Conservation (phyloP, 2,329 filamentous ascomycete genomes). For the Calonectria ilicicola region DNA sequence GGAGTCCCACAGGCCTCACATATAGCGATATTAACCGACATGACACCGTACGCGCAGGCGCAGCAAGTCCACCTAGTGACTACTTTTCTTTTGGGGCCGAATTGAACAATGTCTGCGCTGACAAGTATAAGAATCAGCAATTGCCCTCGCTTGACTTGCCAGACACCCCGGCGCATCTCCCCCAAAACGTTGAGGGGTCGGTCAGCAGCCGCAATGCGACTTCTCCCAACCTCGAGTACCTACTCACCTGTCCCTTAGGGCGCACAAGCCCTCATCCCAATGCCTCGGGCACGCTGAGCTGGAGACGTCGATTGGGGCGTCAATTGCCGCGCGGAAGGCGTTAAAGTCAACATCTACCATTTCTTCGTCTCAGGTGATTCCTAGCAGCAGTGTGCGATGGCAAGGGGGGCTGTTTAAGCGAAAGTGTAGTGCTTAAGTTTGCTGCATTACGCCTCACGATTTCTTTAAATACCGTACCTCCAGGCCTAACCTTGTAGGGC, state of each 20-base stretch:
- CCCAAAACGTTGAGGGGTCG: not conserved
- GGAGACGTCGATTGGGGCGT: not conserved
- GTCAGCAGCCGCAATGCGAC: not conserved
- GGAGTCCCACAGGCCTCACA: not conserved
- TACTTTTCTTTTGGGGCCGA: not conserved
- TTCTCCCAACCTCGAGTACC: too few relatives aligned
- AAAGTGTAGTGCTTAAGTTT: not conserved
- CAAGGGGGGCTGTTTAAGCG: not conserved
- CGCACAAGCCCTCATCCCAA: not conserved
- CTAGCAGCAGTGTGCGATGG: not conserved
- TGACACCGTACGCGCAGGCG: not conserved
- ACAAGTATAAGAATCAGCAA: not conserved
- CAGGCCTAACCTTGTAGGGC: not conserved
- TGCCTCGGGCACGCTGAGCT: not conserved
- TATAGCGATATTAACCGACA: not conserved
- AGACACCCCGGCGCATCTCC: not conserved
- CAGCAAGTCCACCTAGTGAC: not conserved
- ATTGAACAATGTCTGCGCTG: not conserved
- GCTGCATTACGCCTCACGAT: not conserved
- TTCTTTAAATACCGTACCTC: not conserved
- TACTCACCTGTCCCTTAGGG: not conserved
- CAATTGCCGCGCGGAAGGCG: not conserved
- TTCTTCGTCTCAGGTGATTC: not conserved
- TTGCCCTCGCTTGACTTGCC: not conserved
- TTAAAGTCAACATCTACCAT: not conserved